A percentile compares a stretch with the other conserved stretches of the same genome.
These are phyloP conservation scores for Corymbia calophylla DNA, from an alignment of 441 rosid species.

Conservation along the genomic window DNA sequence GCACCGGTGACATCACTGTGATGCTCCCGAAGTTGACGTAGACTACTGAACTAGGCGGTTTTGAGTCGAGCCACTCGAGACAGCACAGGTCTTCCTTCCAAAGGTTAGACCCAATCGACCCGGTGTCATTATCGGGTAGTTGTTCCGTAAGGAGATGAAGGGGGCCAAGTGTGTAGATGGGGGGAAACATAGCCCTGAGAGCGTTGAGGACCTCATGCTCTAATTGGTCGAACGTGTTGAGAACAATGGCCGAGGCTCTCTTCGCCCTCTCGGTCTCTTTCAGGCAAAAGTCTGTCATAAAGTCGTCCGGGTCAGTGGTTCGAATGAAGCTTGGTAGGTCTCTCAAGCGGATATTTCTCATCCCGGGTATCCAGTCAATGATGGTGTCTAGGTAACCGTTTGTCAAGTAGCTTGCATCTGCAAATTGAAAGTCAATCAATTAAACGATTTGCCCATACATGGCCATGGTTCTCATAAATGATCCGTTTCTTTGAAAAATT, in stretches of 20 bases:
- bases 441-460: too few species aligned
- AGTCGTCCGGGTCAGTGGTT: not conserved
- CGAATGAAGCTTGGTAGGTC: not conserved
- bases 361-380: too few species aligned
- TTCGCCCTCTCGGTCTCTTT: not conserved
- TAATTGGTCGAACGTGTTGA: not conserved
- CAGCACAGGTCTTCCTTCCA: constrained; percentile 1
- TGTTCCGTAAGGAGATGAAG: not conserved
- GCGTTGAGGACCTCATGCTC: not conserved
- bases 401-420: too few species aligned
- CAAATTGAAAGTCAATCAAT: too few species aligned
- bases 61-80: constrained; percentile 5
- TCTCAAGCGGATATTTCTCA: not conserved
- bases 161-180: not conserved
- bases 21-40: constrained; percentile 6
- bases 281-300: not conserved
- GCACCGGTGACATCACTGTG: not conserved
- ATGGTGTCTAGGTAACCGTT: too few species aligned
- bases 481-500: too few species aligned
- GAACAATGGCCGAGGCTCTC: not conserved
- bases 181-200: not conserved
- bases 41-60: not conserved
- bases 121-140: not conserved
- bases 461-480: too few species aligned
- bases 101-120: not conserved